Base-by-base conservation (phyloP, 2,329 filamentous ascomycete genomes). In the Aspergillus felis region DNA sequence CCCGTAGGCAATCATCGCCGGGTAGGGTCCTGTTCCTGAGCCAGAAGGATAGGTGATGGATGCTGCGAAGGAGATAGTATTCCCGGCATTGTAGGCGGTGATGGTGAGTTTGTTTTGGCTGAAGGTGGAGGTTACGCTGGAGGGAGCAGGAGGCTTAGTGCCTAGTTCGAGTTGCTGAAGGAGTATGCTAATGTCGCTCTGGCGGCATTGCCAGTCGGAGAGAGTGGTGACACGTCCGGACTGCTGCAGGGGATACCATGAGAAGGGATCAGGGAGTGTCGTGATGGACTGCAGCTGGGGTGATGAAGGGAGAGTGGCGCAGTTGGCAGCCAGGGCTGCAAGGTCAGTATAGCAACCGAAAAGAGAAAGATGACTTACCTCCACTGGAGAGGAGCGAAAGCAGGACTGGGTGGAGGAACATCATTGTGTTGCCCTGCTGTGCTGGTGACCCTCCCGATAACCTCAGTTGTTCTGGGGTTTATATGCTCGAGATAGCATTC, bases 1-100 rank as follows among this genome's bases (percentile, higher is more conserved):
- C 46, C 82, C 84, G 61, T 82, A 82, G 53, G 78, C 79, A 64
- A 86, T 84, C 69, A 87, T 81, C 58, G 82, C 83, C 6, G 83
- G 82, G 66, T 79, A 81, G 1, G 82, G 81, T 4, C 74, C 77
- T 32, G 67, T 77, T 54, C 80, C 78, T 27, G 67, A 20, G 7
- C 46, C 54, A 4, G 54, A 56, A 28, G 52, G 52, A 41, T 49
- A 49, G 6, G 8, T 2, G 9, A 56, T 56, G 4, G 49, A 24
- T 12, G 47, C 49, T 3, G 46, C 14, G 28, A 56, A 56, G 5
- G 27, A 27, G 41, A 52, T 56, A 7, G 28, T 14, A 12, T 52
- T 52, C 17, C 49, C 22, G 5, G 27, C 27, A 7, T 52, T 42
- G 4, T 28, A 24, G 1, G 29, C 54, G 3, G 54, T 52, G 28